Evolutionary conservation across 345 rosid species (phyloP).

Genomic region (Excoecaria cochinchinensis): DNA sequence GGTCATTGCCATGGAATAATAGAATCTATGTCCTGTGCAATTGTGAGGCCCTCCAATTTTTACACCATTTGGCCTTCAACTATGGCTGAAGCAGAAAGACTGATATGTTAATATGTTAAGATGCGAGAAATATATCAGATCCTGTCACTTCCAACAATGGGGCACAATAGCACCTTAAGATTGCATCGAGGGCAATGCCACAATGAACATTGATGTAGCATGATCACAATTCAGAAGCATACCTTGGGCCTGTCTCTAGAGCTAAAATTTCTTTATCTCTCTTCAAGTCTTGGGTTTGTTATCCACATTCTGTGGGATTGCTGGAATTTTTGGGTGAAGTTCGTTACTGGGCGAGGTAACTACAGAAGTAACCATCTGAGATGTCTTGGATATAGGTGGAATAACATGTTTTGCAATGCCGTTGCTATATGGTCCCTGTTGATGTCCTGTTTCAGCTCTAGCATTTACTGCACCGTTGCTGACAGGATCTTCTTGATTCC

Average conservation of each 20-base stretch:
- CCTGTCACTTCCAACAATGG: conserved; percentile 25
- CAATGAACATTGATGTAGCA: conserved; percentile 11
- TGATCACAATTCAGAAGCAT: conserved; percentile 14
- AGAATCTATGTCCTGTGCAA: conserved; percentile 21
- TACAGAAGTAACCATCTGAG: conserved; percentile 31
- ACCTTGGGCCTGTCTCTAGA: conserved; percentile 24
- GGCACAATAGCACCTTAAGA: conserved; percentile 12
- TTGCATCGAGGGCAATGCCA: conserved; percentile 17
- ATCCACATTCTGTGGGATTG: conserved; percentile 43
- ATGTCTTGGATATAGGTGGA: conserved; percentile 34
- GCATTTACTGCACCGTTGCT: conserved; percentile 35
- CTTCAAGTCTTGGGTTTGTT: conserved; percentile 38
- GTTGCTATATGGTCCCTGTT: conserved; percentile 42
- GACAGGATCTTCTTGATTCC: conserved; percentile 41
- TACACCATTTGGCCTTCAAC: conserved; percentile 24
- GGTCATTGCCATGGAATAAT: conserved; percentile 19
- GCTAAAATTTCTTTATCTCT: conserved; percentile 11
- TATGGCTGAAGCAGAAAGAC: conserved; percentile 21
- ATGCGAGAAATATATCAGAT: conserved; percentile 20
- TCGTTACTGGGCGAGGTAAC: conserved; percentile 31
- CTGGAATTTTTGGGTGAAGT: conserved; percentile 33
- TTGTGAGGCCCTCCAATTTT: conserved; percentile 25
- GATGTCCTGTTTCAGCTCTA: conserved; percentile 49
- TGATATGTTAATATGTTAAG: conserved; percentile 19
- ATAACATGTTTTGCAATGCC: conserved; percentile 41